Conservation (phyloP, 345 rosid genomes). For the Trapa incisa region DNA sequence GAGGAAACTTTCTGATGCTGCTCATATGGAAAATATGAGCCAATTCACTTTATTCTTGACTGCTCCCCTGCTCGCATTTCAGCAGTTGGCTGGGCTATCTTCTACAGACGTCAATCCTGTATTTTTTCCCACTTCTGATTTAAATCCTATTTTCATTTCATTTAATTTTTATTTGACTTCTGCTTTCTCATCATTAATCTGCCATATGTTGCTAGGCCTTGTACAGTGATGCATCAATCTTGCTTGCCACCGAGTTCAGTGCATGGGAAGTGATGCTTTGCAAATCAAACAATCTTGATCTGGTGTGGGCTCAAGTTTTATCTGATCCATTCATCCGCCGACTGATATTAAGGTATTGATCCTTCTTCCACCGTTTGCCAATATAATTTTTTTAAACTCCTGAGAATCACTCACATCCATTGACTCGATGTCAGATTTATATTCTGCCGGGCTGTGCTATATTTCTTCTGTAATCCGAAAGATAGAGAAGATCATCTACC, state of each 20-base stretch:
- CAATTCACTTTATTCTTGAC: constrained; percentile 92
- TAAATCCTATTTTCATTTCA: constrained; percentile 1
- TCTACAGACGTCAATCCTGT: constrained; percentile 35
- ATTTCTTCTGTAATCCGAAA: constrained; percentile 30
- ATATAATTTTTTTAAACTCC: not conserved
- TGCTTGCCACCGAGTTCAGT: constrained; percentile 57
- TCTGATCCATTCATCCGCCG: constrained; percentile 81
- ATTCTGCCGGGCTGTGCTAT: constrained; percentile 64
- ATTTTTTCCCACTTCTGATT: constrained; percentile 15
- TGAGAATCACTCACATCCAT: not conserved
- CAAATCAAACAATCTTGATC: constrained; percentile 58
- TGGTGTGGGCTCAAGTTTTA: constrained; percentile 90
- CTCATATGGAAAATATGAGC: constrained; percentile 39
- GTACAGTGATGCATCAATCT: constrained; percentile 53
- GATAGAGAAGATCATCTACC: constrained; percentile 50
- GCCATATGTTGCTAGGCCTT: constrained; percentile 30
- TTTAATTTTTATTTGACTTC: constrained; percentile 8
- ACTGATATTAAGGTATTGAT: constrained; percentile 68
- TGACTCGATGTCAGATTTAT: constrained; percentile 53
- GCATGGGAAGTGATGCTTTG: constrained; percentile 86
- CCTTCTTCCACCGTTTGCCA: not conserved
- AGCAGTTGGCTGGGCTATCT: constrained; percentile 61
- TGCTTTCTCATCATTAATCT: constrained; percentile 4
- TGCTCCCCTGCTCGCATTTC: constrained; percentile 81
- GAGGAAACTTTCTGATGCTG: constrained; percentile 29